phyloP scores from a whole-genome alignment of 2,329 filamentous ascomycete species.

The Ophiostoma triangulosporum region DNA sequence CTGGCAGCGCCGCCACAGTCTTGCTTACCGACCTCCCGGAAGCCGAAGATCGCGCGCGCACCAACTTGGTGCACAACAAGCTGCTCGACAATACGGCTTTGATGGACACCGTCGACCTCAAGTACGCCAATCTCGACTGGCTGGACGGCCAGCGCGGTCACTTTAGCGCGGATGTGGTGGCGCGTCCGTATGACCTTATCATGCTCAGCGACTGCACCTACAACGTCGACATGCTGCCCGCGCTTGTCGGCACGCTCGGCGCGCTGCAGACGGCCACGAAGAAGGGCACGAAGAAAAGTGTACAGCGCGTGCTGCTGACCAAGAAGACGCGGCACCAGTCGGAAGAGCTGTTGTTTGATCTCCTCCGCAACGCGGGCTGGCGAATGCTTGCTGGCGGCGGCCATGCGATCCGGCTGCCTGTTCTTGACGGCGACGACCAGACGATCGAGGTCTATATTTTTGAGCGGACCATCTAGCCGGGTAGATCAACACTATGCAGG shows the following conservation, averaged over 20 bases:
- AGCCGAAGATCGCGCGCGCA: constrained; percentile 33
- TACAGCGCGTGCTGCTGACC: constrained; percentile 35
- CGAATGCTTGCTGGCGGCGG: constrained; percentile 13
- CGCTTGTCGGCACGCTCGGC: constrained; percentile 39
- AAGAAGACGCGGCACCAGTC: constrained; percentile 44
- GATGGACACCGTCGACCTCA: constrained; percentile 17
- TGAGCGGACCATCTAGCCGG: constrained; percentile 21
- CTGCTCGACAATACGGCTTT: constrained; percentile 1
- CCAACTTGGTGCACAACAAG: constrained; percentile 28
- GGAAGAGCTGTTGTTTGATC: constrained; percentile 33
- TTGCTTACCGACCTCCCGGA: constrained; percentile 41
- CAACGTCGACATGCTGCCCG: constrained; percentile 41
- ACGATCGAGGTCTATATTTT: constrained; percentile 40
- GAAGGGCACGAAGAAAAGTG: background rate
- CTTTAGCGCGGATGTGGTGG: constrained; percentile 27
- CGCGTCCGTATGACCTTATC: constrained; percentile 36
- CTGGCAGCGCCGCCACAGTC: constrained; percentile 1
- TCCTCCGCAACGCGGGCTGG: constrained; percentile 35
- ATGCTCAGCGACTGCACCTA: constrained; percentile 49
- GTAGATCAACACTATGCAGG: no score
- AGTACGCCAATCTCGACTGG: constrained; percentile 46
- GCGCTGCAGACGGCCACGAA: constrained; percentile 24
- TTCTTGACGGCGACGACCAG: constrained; percentile 30
- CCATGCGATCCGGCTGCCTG: constrained; percentile 27
- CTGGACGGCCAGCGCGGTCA: constrained; percentile 32